phyloP scores from a whole-genome alignment of 345 rosid genomes.

The Microthlaspi erraticum region DNA sequence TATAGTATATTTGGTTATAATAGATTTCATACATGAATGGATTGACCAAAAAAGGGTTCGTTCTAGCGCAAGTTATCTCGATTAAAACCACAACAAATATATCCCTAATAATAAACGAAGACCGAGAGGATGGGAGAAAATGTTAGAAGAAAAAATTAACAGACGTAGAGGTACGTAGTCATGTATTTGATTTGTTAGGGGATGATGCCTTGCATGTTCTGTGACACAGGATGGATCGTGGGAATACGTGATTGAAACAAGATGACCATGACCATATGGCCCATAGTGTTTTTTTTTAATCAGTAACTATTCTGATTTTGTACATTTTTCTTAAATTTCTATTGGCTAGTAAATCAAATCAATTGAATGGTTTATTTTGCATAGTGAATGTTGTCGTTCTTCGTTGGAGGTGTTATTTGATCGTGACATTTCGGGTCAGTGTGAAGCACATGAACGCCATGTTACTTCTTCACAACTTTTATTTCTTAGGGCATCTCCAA shows the following conservation, averaged over 20 bases:
- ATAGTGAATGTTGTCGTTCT: slow-evolving; percentile 40
- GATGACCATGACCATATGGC: slow-evolving; percentile 32
- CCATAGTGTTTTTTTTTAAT: slow-evolving; percentile 14
- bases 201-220: slow-evolving; percentile 36
- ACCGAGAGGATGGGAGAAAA: slow-evolving; percentile 2
- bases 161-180: slow-evolving; percentile 31
- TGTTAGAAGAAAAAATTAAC: not conserved
- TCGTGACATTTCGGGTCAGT: slow-evolving; percentile 39
- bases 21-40: too few species aligned
- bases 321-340: not conserved
- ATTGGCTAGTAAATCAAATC: slow-evolving; percentile 37
- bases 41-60: not conserved
- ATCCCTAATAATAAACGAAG: not conserved
- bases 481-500: not conserved
- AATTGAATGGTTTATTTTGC: slow-evolving; percentile 24
- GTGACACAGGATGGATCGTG: slow-evolving; percentile 34
- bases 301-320: not conserved
- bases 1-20: too few species aligned
- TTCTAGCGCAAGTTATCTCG: not conserved
- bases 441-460: slow-evolving; percentile 43
- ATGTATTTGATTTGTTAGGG: slow-evolving; percentile 13
- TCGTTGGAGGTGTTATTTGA: slow-evolving; percentile 42
- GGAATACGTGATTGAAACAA: slow-evolving; percentile 35
- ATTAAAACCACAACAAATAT: not conserved
- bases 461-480: slow-evolving; percentile 32